A percentile compares a stretch with the other conserved stretches of the same genome.
Conservation (phyloP, 1,284 basidiomycete species). For the Sanghuangporus weigelae region DNA sequence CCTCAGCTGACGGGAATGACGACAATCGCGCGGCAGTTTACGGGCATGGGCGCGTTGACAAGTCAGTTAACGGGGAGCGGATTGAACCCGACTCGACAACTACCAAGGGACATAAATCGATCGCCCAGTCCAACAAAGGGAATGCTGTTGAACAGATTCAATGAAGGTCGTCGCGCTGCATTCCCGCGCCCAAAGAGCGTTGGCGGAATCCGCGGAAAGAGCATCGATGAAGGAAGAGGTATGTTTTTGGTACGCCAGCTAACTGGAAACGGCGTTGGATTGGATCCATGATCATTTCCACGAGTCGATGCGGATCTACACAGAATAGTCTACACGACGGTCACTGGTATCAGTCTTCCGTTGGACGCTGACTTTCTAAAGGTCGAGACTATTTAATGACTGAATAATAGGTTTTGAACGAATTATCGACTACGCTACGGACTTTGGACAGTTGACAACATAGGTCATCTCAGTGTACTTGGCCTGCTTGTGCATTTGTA, state of each 20-base stretch:
- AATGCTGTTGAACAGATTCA: constrained; percentile 20
- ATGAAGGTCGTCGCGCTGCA: constrained; percentile 5
- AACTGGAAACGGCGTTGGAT: constrained; percentile 44
- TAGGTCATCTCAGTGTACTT: background rate
- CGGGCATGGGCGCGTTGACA: constrained; percentile 47
- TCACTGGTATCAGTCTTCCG: background rate
- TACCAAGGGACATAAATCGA: constrained; percentile 24
- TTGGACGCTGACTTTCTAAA: background rate
- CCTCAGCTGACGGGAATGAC: constrained; percentile 64
- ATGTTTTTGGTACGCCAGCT: constrained; percentile 66
- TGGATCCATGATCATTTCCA: background rate
- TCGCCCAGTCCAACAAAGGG: constrained; percentile 53
- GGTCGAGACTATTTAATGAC: background rate
- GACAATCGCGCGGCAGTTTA: constrained; percentile 70
- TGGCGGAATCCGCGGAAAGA: constrained; percentile 54
- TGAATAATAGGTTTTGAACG: background rate
- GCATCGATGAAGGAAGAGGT: constrained; percentile 55
- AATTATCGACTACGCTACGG: background rate
- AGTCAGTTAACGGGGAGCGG: constrained; percentile 64
- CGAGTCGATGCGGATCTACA: background rate
- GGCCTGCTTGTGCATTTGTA: background rate
- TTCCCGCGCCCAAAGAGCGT: constrained; percentile 57
- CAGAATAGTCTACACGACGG: background rate
- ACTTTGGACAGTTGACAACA: background rate
- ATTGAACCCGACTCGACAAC: constrained; percentile 52